Base-by-base conservation (phyloP, 2,329 filamentous ascomycete genomes). In the Tolypocladium cylindrosporum region DNA sequence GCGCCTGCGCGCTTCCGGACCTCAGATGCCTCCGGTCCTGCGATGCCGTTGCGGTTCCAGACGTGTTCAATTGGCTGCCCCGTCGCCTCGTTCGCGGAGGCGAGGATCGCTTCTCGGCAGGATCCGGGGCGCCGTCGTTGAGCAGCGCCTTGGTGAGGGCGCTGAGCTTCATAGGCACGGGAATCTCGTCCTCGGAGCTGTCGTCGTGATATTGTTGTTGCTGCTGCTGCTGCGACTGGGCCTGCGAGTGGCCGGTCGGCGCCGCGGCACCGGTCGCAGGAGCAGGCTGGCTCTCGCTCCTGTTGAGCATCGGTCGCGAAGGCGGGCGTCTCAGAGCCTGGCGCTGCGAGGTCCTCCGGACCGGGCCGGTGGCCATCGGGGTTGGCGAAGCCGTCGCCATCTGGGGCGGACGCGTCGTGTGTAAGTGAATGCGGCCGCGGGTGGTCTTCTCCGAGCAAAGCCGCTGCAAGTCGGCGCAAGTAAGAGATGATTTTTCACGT, bases 121-220 rank as follows among this genome's bases (percentile, higher is more conserved):
- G 67, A 71, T 78, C 77, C 10, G 83, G 79, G 4, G 76, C 80
- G 50, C 82, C 82, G 60, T 87, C 84, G 58, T 84, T 83, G 31
- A 97, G 79, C 19, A 97, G 79, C 24, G 91, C 92, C 69, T 94
- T 93, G 54, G 93, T 96, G 64, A 94, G 83, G 66, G 92, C 91
- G 70, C 91, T 97, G 70, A 97, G 88, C 75, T 94, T 95, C 84
- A 94, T 91, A 66, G 91, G 91, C 64, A 90, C 88, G 19, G 89
- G 89, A 36, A 95, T 90, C 73, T 97, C 93, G 67, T 97, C 93
- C 73, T 97, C 93, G 31, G 92, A 96, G 77, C 90, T 96, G 69
- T 96, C 92, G 65, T 90, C 87, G 64, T 69, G 63, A 60, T 71
- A 86, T 59, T 71, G 79, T 54, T 77, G 76, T 59, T 77, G 77